Evolutionary conservation across 176 grass and related monocot genomes (phyloP), one percentile per base, ranked within the genome.

Genomic region (Tuctoria greenei): DNA sequence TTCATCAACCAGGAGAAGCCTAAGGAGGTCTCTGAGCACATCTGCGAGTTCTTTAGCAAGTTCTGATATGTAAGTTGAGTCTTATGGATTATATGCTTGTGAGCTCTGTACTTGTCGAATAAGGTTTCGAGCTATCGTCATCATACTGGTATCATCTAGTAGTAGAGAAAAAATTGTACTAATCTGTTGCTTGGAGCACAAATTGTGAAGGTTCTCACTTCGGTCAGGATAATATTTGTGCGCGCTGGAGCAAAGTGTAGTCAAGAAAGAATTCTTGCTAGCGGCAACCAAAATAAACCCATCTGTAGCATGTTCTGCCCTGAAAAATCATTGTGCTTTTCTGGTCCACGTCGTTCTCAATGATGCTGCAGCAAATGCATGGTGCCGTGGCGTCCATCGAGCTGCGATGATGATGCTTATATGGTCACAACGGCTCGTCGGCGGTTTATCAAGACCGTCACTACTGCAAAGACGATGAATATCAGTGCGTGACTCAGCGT

Each of bases 1-100:
- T 96, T 96, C 73, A 79, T 92, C 60, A 87, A 92, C 66, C 92
- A 92, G 61, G 92, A 96, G 83, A 96, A 81, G 69, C 78, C 89
- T 46, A 15, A 82, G 49, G 92, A 96, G 78, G 65, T 92, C 21
- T 96, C 93, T 37, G 81, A 89, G 58, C 89, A 96, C 65, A 92
- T 96, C 6, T 92, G 77, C 49, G 83, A 87, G 31, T 92, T 96
- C 74, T 85, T 96, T 41, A 76, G 67, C 46, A 89, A 89, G 73
- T 92, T 96, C 49, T 87, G 51, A 89, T 66, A 23, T 46, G 36
- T 66, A n/a, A 9, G 49, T 8, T 1, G 49, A 23, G 44, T 79
- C 31, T 4, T 1, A 17, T 56, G 39, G 23, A 42, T 0, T 18
- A 20, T 64, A 6, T 14, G 14, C 36, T 72, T 69, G 4, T 13